Conservation (phyloP, 2,329 filamentous ascomycete species). For the Ascocoryne sarcoides region DNA sequence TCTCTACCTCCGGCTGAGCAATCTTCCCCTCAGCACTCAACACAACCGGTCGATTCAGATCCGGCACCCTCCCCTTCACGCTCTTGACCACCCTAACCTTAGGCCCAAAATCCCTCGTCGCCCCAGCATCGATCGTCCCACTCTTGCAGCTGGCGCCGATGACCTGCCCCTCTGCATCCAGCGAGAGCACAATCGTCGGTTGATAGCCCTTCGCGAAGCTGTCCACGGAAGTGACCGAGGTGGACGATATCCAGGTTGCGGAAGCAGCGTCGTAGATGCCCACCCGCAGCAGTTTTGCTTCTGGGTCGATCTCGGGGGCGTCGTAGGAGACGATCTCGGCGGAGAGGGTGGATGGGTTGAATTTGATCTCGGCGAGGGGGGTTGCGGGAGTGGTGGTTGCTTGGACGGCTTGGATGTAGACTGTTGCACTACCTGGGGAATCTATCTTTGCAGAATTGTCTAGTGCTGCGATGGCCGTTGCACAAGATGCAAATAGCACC, state of each 20-base stretch:
- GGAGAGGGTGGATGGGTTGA: conserved; percentile 38
- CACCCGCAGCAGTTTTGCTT: conserved; percentile 42
- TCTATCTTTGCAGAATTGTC: no score
- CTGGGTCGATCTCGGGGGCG: conserved; percentile 42
- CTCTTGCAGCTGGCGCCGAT: conserved; percentile 46
- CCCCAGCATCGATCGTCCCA: conserved; percentile 52
- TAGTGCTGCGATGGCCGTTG: conserved; percentile 31
- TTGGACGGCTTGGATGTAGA: conserved; percentile 25
- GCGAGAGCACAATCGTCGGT: conserved; percentile 45
- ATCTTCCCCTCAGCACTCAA: conserved; percentile 51
- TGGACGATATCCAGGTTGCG: conserved; percentile 43
- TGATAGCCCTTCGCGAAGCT: conserved; percentile 55
- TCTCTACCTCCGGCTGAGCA: conserved; percentile 47
- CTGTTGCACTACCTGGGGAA: conserved; percentile 28
- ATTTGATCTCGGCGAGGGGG: conserved; percentile 48
- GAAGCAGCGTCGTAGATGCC: conserved; percentile 45
- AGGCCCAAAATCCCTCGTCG: conserved; percentile 57
- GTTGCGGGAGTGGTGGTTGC: conserved; percentile 33
- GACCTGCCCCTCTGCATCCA: conserved; percentile 38
- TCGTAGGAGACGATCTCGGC: conserved; percentile 46
- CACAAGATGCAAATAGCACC: conserved; percentile 33
- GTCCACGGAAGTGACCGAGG: conserved; percentile 44
- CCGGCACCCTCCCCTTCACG: conserved; percentile 43
- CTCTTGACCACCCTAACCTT: conserved; percentile 44
- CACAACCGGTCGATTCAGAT: conserved; percentile 56